Conservation (phyloP, 106 monocot species). For the Triglochin maritima region DNA sequence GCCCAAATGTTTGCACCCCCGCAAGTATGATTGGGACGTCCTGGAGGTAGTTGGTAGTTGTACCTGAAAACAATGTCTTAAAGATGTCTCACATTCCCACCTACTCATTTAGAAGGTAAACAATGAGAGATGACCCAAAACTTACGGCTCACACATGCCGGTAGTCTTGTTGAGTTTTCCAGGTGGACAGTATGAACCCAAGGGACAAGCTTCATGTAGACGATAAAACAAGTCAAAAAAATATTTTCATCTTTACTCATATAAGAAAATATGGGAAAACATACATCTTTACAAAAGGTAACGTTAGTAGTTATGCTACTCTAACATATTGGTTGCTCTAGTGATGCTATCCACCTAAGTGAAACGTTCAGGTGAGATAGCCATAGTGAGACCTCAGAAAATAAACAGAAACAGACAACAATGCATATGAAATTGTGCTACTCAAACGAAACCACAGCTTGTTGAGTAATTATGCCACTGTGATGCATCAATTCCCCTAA, state of each 20-base stretch:
- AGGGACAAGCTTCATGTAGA: conserved; percentile 61
- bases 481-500: too few relatives aligned
- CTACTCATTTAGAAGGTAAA: neutral
- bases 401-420: too few relatives aligned
- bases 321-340: too few relatives aligned
- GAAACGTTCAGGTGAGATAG: too few relatives aligned
- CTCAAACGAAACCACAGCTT: too few relatives aligned
- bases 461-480: too few relatives aligned
- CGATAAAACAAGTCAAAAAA: neutral
- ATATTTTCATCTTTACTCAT: neutral
- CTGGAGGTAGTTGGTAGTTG: conserved; percentile 70
- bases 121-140: conserved; percentile 3
- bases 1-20: conserved; percentile 84
- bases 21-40: conserved; percentile 65
- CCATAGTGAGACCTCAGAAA: too few relatives aligned
- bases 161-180: conserved; percentile 52
- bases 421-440: too few relatives aligned
- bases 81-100: neutral
- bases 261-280: neutral
- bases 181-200: conserved; percentile 82
- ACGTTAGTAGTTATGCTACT: too few relatives aligned
- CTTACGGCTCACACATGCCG: conserved; percentile 93
- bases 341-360: too few relatives aligned
- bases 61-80: conserved; percentile 40
- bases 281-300: too few relatives aligned